Evolutionary conservation across 371 early-diverging fungal genomes (phyloP).

Genomic region (Mucor circinelloides): DNA sequence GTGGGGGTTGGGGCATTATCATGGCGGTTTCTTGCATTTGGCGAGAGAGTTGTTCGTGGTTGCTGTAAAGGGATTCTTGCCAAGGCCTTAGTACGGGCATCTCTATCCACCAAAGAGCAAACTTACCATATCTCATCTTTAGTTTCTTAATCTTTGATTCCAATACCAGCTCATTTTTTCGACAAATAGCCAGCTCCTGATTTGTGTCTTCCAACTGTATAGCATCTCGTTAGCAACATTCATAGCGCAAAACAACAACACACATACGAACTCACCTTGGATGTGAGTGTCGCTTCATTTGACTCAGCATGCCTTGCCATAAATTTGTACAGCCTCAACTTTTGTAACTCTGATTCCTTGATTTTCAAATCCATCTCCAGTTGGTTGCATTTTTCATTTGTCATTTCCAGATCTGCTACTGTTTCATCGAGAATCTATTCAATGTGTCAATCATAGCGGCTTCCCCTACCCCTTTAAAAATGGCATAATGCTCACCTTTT

Average conservation of each 20-base stretch:
- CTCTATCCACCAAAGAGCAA: too few relatives aligned
- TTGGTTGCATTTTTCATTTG: constrained; percentile 31
- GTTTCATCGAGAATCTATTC: constrained; percentile 34
- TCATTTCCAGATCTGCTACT: constrained; percentile 32
- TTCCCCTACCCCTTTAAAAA: background rate
- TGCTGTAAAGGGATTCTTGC: constrained; percentile 23
- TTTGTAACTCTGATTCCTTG: constrained; percentile 34
- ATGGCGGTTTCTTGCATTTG: constrained; percentile 4
- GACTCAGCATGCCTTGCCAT: constrained; percentile 32
- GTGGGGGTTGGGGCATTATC: background rate
- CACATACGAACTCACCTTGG: constrained; percentile 24
- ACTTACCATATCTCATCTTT: constrained; percentile 31
- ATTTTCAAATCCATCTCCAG: constrained; percentile 20
- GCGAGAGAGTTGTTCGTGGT: constrained; percentile 23
- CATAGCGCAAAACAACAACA: background rate
- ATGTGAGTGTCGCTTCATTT: constrained; percentile 29
- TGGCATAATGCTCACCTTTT: constrained; percentile 25
- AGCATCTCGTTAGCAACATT: background rate
- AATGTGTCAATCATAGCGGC: background rate
- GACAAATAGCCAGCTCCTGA: constrained; percentile 36
- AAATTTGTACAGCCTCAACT: constrained; percentile 26
- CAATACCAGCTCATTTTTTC: constrained; percentile 35
- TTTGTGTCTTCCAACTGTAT: constrained; percentile 42
- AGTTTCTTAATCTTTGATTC: constrained; percentile 40
- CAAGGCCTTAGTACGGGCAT: too few relatives aligned